These are phyloP conservation scores for Syncephalastrum contaminatum DNA, from an alignment of 371 early-diverging fungal species.

Conservation along the genomic window DNA sequence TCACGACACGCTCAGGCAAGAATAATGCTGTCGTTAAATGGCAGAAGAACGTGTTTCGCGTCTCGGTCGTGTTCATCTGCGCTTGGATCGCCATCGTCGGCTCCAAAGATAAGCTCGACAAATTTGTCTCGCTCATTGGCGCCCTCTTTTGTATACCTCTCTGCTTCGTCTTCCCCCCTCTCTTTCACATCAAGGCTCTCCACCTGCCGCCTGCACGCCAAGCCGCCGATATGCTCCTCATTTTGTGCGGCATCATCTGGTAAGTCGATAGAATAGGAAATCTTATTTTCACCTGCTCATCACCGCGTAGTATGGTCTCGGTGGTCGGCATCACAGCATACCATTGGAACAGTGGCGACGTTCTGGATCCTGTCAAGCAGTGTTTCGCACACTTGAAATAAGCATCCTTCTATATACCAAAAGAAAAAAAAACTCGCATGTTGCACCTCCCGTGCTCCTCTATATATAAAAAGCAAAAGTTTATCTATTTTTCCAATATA, in stretches of 20 bases:
- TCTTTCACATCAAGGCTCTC: slow-evolving; percentile 75
- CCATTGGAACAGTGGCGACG: slow-evolving; percentile 47
- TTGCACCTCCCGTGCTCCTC: no score
- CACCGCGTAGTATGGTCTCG: slow-evolving; percentile 30
- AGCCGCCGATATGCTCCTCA: slow-evolving; percentile 53
- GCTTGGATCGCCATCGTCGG: slow-evolving; percentile 76
- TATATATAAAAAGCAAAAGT: no score
- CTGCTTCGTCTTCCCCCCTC: slow-evolving; percentile 80
- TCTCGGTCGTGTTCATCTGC: slow-evolving; percentile 59
- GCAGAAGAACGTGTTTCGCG: slow-evolving; percentile 86
- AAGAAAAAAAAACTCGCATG: no score
- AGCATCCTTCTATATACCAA: no score
- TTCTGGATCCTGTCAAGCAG: slow-evolving; percentile 41
- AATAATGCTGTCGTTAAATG: slow-evolving; percentile 73
- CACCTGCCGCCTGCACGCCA: slow-evolving; percentile 30
- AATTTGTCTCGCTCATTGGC: slow-evolving; percentile 83
- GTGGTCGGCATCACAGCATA: slow-evolving; percentile 27
- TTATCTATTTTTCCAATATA: no score
- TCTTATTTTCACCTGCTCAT: neutral
- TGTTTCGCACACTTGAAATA: slow-evolving; percentile 27
- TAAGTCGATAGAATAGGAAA: slow-evolving; percentile 11
- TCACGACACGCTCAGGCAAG: slow-evolving; percentile 67
- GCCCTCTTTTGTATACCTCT: slow-evolving; percentile 60
- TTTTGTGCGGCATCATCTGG: slow-evolving; percentile 72
- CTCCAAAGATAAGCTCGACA: slow-evolving; percentile 72